A percentile compares a stretch with the other conserved stretches of the same genome.
Conservation (phyloP, 495 filamentous ascomycete genomes). For the Penicillium malachiteum region DNA sequence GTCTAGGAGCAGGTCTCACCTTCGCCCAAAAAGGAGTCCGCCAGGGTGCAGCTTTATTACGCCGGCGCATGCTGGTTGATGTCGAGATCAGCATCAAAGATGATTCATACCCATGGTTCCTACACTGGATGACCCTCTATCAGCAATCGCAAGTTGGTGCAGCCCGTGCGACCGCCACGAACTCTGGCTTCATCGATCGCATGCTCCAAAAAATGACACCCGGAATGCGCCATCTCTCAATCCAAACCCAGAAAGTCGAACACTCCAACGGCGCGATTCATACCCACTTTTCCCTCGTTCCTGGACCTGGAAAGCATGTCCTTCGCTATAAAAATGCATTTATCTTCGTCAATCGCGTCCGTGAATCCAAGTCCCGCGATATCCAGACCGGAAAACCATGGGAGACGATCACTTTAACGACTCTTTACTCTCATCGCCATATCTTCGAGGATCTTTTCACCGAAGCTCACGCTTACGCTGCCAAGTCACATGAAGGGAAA, state of each 20-base stretch:
- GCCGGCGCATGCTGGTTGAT: constrained; percentile 85
- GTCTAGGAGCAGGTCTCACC: constrained; percentile 73
- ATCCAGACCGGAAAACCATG: constrained; percentile 81
- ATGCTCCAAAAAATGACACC: constrained; percentile 60
- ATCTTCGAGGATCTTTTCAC: constrained; percentile 83
- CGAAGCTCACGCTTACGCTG: constrained; percentile 78
- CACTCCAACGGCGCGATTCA: constrained; percentile 63
- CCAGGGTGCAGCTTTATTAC: constrained; percentile 66
- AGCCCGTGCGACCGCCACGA: constrained; percentile 35
- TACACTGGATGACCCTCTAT: constrained; percentile 89
- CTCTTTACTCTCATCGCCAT: constrained; percentile 81
- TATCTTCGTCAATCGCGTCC: constrained; percentile 80
- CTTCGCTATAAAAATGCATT: constrained; percentile 83
- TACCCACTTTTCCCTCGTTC: constrained; percentile 83
- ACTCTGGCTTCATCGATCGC: constrained; percentile 48
- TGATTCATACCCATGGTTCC: constrained; percentile 89
- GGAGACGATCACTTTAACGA: constrained; percentile 91
- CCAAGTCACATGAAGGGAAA: constrained; percentile 81
- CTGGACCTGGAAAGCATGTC: constrained; percentile 83
- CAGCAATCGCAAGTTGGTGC: constrained; percentile 56
- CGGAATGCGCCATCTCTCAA: constrained; percentile 64
- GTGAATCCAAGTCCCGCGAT: constrained; percentile 68
- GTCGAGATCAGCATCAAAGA: constrained; percentile 93
- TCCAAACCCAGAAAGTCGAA: constrained; percentile 62
- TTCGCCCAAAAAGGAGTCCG: constrained; percentile 72